Evolutionary conservation across 164 flowering plant genomes (phyloP), one percentile per base, ranked within the genome.

Genomic region (Warburgia ugandensis): DNA sequence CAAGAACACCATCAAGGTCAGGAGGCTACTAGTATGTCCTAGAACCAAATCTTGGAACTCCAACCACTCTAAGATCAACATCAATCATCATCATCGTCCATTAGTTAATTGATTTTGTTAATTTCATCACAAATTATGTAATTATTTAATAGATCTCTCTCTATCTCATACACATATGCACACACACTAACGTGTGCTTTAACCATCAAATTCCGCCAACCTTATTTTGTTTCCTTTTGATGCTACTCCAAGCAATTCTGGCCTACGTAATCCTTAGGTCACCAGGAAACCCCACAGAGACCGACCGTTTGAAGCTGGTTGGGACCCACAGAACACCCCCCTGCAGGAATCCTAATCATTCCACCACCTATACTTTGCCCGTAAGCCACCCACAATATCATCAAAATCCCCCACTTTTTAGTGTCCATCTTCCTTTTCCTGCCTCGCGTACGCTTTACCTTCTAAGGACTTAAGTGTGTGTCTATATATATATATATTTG

Each of bases 321-420:
- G 2, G 14, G 51, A 48, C 65, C 68, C 75, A 69, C 77, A n/a
- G n/a, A n/a, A n/a, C 66, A 66, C 54, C 25, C 58, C 52, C 51
- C 61, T 61, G 64, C 66, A 75, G 75, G 49, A 49, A 7, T 61
- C 63, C 64, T 69, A 67, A 74, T 77, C 71, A 75, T 77, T 67
- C 49, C 67, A 61, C 52, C 45, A 5, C 35, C 19, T 67, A 66
- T 56, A n/a, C 90, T 79, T 83, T 77, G 56, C 59, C 76, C 69
- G 29, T 64, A 83, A 77, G 82, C 79, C 75, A 74, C n/a, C n/a
- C n/a, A n/a, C n/a, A n/a, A 56, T 69, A 79, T 81, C 76, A 75
- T 75, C 4, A 9, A 13, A 7, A 10, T 5, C 2, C 17, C n/a
- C 14, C 14, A 38, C 17, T 7, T 16, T 12, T 20, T 31, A n/a